Base-by-base conservation (phyloP, 2,329 filamentous ascomycete species). In the Zymoseptoria crescenta region DNA sequence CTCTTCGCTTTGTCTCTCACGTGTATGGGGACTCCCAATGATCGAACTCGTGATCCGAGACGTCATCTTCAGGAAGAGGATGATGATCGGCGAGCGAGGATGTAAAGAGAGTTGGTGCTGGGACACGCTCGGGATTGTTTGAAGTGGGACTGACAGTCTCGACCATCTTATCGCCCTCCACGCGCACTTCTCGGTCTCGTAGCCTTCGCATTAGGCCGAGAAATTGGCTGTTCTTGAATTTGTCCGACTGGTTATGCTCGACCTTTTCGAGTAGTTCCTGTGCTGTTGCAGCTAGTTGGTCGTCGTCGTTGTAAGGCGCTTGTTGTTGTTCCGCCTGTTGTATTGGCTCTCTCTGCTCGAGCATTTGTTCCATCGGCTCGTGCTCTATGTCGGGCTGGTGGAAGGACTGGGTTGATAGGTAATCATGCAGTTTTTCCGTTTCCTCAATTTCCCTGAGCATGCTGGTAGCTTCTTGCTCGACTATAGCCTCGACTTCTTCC, bases 211-310 rank as follows among this genome's bases (percentile, higher is more conserved):
- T 94, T 52, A 95, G 76, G 3, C 82, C 79, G 0, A 93, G 75
- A 69, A 95, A 95, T 59, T 83, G 83, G 65, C 88, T 92, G 69
- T 91, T 84, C 67, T 85, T 83, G 73, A 94, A 94, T 69, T 93
- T 93, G 52, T 84, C 76, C 57, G 82, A 86, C 59, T 83, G 81
- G 65, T 93, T 86, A 66, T 86, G 78, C 20, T 83, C 79, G 10
- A 95, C 83, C 45, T 83, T 85, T 56, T 87, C 80, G 4, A 94
- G 77, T 3, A 95, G 78, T 59, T 87, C 79, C 16, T 83, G 85
- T 4, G 90, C 90, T 1, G 88, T 91, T 49, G 79, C 79, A 20
- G 88, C 86, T 28, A 94, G 80, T 51, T 88, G 88, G 63, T 90
- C 84, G 24, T 84, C 80, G 55, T 87, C 80, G 21, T 74, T 64